Conservation (phyloP, 768 basidiomycete species). For the Leccinum pellstonianum region DNA sequence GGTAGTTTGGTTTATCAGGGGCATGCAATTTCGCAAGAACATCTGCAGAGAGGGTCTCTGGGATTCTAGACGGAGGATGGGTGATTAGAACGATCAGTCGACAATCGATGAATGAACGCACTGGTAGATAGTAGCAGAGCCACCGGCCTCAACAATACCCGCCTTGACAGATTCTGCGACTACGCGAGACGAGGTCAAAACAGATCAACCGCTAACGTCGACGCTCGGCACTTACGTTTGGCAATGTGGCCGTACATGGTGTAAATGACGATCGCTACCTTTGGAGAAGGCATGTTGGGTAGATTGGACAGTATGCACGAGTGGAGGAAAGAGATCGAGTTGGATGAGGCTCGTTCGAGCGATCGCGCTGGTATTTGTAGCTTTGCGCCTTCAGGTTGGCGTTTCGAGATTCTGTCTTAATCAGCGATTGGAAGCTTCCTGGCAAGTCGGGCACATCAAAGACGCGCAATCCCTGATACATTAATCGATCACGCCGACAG, state of each 20-base stretch:
- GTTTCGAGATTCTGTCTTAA: constrained; percentile 5
- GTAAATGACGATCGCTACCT: constrained; percentile 73
- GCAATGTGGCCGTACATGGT: constrained; percentile 72
- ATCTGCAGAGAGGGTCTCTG: constrained; percentile 75
- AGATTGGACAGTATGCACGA: neutral
- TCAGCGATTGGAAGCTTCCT: neutral
- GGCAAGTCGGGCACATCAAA: constrained; percentile 8
- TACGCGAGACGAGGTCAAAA: constrained; percentile 28
- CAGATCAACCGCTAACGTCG: neutral
- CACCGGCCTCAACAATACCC: constrained; percentile 50
- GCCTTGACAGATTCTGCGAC: constrained; percentile 59
- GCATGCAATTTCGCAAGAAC: constrained; percentile 68
- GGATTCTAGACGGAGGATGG: constrained; percentile 46
- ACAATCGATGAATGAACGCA: constrained; percentile 31
- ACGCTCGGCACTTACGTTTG: constrained; percentile 46
- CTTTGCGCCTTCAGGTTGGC: neutral
- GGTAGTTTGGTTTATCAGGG: constrained; percentile 63
- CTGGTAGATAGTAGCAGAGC: constrained; percentile 55
- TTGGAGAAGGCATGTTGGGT: constrained; percentile 43
- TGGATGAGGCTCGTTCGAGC: neutral
- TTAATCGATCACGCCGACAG: neutral
- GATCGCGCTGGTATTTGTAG: constrained; percentile 17
- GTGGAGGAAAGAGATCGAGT: neutral
- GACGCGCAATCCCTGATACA: constrained; percentile 11
- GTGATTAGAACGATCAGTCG: neutral